Evolutionary conservation across 805 yeast species (phyloP).

Genomic region (Candida oleophila): DNA sequence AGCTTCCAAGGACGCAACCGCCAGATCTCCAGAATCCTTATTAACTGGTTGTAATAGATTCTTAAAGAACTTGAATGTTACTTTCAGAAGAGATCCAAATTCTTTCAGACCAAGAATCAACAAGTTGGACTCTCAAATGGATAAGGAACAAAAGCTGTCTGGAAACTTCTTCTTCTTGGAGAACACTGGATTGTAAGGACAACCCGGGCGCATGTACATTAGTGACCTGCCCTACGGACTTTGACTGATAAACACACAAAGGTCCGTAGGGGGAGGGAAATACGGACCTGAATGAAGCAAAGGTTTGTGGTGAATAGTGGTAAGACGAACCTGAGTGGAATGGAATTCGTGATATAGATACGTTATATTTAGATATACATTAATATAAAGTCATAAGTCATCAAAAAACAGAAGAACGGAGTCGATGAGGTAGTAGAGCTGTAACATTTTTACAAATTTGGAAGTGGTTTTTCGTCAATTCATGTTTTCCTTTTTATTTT

Average conservation of each 20-base stretch:
- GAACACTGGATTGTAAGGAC: constrained; percentile 40
- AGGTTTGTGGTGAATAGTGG: background rate
- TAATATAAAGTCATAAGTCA: background rate
- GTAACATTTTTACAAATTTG: too few relatives aligned
- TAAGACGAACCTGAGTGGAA: background rate
- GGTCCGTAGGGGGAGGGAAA: background rate
- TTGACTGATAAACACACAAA: background rate
- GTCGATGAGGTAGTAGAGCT: too few relatives aligned
- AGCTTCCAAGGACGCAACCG: constrained; percentile 83
- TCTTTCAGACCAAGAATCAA: constrained; percentile 98
- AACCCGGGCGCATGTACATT: constrained; percentile 12
- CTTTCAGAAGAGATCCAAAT: constrained; percentile 98
- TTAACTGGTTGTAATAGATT: constrained; percentile 96
- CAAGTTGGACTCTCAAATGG: constrained; percentile 97
- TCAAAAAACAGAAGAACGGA: too few relatives aligned
- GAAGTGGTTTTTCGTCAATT: too few relatives aligned
- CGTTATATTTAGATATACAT: background rate
- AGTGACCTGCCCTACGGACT: constrained; percentile 4
- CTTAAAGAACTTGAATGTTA: constrained; percentile 94
- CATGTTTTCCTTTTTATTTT: too few relatives aligned
- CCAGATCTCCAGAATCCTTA: constrained; percentile 87
- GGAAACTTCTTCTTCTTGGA: constrained; percentile 98
- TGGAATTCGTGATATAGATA: background rate
- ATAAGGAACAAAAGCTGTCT: constrained; percentile 87
- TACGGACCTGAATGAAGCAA: background rate